A percentile compares a stretch with the other conserved stretches of the same genome.
These are phyloP conservation scores for Cladosporium sp. DNA, from an alignment of 2,329 filamentous ascomycete genomes.

Conservation along the genomic window DNA sequence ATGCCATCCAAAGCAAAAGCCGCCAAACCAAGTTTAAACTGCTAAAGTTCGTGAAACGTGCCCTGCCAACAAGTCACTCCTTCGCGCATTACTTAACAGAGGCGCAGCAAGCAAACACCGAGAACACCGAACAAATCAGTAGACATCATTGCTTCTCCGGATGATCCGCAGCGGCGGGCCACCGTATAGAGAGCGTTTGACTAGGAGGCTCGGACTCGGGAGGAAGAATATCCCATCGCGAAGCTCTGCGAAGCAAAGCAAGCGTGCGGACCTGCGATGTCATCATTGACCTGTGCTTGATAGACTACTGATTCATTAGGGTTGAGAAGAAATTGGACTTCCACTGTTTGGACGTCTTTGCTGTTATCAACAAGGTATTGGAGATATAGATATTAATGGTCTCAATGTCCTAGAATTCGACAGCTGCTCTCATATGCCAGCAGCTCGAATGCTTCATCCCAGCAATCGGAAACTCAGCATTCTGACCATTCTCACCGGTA, in stretches of 20 bases:
- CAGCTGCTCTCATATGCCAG: too few relatives aligned
- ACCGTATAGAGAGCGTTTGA: not conserved
- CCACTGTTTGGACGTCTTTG: too few relatives aligned
- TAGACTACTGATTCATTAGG: not conserved
- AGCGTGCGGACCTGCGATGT: constrained; percentile 6
- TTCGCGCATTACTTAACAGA: not conserved
- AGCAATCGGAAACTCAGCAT: too few relatives aligned
- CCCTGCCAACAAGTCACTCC: not conserved
- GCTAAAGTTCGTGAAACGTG: constrained; percentile 8
- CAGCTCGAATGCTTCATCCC: too few relatives aligned
- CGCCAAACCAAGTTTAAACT: not conserved
- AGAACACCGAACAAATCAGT: not conserved
- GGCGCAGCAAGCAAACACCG: not conserved
- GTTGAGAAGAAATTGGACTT: too few relatives aligned
- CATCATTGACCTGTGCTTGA: constrained; percentile 8
- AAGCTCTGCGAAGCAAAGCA: not conserved
- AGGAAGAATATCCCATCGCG: not conserved
- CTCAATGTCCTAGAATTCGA: too few relatives aligned
- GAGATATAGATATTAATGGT: too few relatives aligned
- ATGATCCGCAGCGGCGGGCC: not conserved
- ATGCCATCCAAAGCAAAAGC: constrained; percentile 1
- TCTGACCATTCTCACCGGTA: too few relatives aligned
- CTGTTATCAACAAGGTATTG: too few relatives aligned
- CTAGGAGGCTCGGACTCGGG: not conserved
- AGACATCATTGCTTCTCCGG: not conserved